These are phyloP conservation scores for Euphorbia pulcherrima DNA, from an alignment of 345 rosid genomes.

Conservation along the genomic window DNA sequence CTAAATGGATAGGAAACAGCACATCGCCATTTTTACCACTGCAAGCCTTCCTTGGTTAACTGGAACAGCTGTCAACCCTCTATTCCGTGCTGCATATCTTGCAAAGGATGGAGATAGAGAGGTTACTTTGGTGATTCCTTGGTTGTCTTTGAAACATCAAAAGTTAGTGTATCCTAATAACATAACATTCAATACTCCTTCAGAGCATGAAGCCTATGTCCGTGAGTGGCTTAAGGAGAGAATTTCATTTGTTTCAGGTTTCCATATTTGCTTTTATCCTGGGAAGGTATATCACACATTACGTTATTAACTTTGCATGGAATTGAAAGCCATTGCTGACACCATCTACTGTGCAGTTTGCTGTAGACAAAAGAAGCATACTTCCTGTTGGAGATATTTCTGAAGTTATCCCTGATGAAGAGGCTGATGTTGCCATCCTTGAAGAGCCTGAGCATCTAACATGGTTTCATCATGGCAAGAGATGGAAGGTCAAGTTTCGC, in stretches of 20 bases:
- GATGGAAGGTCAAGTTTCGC: slow-evolving; percentile 81
- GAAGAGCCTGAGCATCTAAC: slow-evolving; percentile 99
- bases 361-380: slow-evolving; percentile 81
- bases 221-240: slow-evolving; percentile 80
- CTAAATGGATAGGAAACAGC: slow-evolving; percentile 51
- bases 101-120: slow-evolving; percentile 59
- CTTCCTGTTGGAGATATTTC: slow-evolving; percentile 86
- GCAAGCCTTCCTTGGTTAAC: slow-evolving; percentile 98
- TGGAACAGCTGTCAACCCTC: slow-evolving; percentile 93
- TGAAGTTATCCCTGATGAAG: slow-evolving; percentile 64
- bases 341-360: slow-evolving; percentile 52
- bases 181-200: slow-evolving; percentile 55
- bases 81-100: slow-evolving; percentile 93
- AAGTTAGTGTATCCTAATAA: slow-evolving; percentile 59
- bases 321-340: slow-evolving; percentile 1
- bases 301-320: not conserved
- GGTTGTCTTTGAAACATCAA: slow-evolving; percentile 75
- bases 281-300: slow-evolving; percentile 56
- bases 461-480: slow-evolving; percentile 96
- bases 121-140: slow-evolving; percentile 87
- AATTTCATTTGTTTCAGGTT: slow-evolving; percentile 43
- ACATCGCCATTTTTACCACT: slow-evolving; percentile 80
- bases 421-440: slow-evolving; percentile 86
- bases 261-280: slow-evolving; percentile 67
- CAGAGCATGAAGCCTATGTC: slow-evolving; percentile 67